Evolutionary conservation across 2,329 filamentous ascomycete genomes (phyloP).

Genomic region (Penicillium sp.): DNA sequence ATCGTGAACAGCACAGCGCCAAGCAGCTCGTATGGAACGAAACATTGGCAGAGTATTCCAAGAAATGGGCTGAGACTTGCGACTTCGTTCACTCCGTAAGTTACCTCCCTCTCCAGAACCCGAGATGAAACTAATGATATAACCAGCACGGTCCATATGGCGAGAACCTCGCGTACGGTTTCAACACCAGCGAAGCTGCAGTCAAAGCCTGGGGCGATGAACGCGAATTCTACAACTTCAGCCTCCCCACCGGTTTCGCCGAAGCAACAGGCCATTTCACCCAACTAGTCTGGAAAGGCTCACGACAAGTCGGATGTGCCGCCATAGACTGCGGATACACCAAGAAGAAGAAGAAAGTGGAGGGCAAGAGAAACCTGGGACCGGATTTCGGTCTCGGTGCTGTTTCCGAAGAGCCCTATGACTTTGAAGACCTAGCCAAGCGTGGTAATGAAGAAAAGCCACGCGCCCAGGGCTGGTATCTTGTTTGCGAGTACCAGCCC

Average conservation of each 20-base stretch:
- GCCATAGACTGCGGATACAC: slow-evolving; percentile 44
- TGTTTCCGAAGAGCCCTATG: too few species aligned
- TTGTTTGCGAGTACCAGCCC: slow-evolving; percentile 72
- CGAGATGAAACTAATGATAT: slow-evolving; percentile 2
- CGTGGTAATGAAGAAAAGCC: not conserved
- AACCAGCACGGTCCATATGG: slow-evolving; percentile 63
- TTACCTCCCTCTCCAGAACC: not conserved
- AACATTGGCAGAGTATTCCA: slow-evolving; percentile 60
- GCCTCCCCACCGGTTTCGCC: slow-evolving; percentile 55
- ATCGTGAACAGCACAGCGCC: slow-evolving; percentile 65
- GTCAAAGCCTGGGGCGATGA: slow-evolving; percentile 70
- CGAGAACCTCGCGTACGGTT: slow-evolving; percentile 74
- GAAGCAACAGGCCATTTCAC: slow-evolving; percentile 70
- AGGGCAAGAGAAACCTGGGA: slow-evolving; percentile 31
- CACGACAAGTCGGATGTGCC: slow-evolving; percentile 61
- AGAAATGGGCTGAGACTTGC: slow-evolving; percentile 51
- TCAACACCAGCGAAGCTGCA: slow-evolving; percentile 58
- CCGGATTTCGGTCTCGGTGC: not conserved
- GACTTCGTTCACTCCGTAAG: slow-evolving; percentile 45
- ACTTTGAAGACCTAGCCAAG: not conserved
- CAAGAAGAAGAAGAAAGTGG: not conserved
- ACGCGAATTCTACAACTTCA: slow-evolving; percentile 60
- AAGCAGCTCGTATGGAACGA: slow-evolving; percentile 64
- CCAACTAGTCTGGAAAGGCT: slow-evolving; percentile 70
- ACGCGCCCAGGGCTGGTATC: slow-evolving; percentile 59